Evolutionary conservation across 306 rosid species (phyloP), one percentile per base, ranked within the genome.

Genomic region (Carpinus fangiana): DNA sequence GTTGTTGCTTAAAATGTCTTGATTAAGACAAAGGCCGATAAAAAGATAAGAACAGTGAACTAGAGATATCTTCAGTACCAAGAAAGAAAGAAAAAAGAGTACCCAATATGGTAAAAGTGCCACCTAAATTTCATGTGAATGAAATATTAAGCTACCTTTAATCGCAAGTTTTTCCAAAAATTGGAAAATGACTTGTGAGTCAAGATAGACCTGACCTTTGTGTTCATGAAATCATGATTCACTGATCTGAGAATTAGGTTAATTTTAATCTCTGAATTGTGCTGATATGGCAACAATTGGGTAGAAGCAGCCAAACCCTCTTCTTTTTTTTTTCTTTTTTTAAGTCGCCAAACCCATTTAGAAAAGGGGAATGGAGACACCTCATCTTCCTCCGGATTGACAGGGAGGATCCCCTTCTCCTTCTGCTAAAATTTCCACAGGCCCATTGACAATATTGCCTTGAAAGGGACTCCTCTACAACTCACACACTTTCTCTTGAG

Each of bases 351-450:
- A 48, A 48, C 52, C 13, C 34, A 59, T 23, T 23, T 41, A 5
- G 21, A 68, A 43, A 41, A 36, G 43, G 68, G 7, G 56, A 51
- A 79, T 17, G 76, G 50, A 74, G 67, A 81, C 21, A 79, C 81
- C 64, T 71, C 9, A 79, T 82, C 71, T 69, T 60, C 43, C 73
- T 80, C 86, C 84, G 84, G 86, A 86, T 79, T 82, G 79, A 68
- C 21, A 82, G 86, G 89, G 70, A 59, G 85, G 51, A 85, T 72
- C 55, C 31, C 31, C 78, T 7, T 81, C 45, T 78, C 23, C 45
- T 59, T 59, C 20, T 45, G 61, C 28, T 52, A 76, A 62, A 59
- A 57, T 53, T 72, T 79, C 70, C 60, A 43, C 59, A 57, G 75
- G 28, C 50, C 71, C 68, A 55, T 81, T 84, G 85, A 81, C 85